Conservation (phyloP, 768 basidiomycete genomes). For the Cystofilobasidium macerans region DNA sequence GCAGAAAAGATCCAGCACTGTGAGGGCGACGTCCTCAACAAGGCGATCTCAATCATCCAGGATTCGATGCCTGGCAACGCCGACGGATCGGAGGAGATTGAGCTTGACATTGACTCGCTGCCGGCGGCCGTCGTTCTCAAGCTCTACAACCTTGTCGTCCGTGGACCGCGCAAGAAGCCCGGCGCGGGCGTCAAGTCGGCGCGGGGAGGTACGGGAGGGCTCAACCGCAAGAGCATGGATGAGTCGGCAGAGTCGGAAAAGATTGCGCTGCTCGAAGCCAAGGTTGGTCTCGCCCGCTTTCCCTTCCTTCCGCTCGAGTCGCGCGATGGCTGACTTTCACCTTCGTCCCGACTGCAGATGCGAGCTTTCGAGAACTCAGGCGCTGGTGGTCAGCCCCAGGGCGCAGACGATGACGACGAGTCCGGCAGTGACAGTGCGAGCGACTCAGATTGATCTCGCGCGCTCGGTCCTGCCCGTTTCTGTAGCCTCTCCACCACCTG, state of each 20-base stretch:
- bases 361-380: too few relatives aligned
- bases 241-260: conserved; percentile 92
- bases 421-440: too few relatives aligned
- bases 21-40: conserved; percentile 70
- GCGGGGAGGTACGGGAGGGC: conserved; percentile 56
- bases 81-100: conserved; percentile 65
- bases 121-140: conserved; percentile 77
- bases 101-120: conserved; percentile 88
- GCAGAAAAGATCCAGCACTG: conserved; percentile 84
- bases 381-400: too few relatives aligned
- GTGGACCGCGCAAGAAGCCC: conserved; percentile 31
- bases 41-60: conserved; percentile 89
- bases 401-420: too few relatives aligned
- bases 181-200: conserved; percentile 22
- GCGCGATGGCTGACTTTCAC: too few relatives aligned
- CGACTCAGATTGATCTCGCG: too few relatives aligned
- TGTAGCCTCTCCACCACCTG: too few relatives aligned
- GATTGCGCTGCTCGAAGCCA: conserved; percentile 79
- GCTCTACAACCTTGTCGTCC: conserved; percentile 86
- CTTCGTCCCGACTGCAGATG: too few relatives aligned
- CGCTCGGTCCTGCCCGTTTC: too few relatives aligned
- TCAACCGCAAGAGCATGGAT: conserved; percentile 92
- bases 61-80: conserved; percentile 75
- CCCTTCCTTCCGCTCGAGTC: conserved; percentile 41
- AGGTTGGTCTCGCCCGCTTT: conserved; percentile 51